Percentiles rank a stretch among this genome's conserved stretches.
phyloP scores from a whole-genome alignment of 75 land plant species.

The Chamaecyparis obtusa region DNA sequence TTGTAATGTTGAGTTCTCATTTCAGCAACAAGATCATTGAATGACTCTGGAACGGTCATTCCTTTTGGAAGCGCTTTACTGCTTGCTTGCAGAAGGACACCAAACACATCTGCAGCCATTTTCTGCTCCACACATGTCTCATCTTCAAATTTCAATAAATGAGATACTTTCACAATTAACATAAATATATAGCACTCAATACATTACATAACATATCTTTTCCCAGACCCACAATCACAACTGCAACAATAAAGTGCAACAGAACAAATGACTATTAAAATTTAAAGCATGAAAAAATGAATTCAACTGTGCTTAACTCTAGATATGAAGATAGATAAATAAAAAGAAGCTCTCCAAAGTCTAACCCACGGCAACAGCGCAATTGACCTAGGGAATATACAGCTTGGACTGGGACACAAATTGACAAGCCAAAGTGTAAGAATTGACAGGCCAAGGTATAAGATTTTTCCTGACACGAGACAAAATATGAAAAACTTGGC shows the following conservation, averaged over 20 bases:
- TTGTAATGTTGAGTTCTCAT: slow-evolving; percentile 48
- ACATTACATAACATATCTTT: background rate
- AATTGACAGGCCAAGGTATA: background rate
- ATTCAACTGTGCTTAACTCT: slow-evolving; percentile 33
- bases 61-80: slow-evolving; percentile 21
- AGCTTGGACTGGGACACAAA: background rate
- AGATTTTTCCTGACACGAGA: background rate
- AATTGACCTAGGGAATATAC: background rate
- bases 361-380: background rate
- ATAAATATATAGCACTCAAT: background rate
- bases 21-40: slow-evolving; percentile 71
- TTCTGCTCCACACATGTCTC: slow-evolving; percentile 37
- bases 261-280: background rate
- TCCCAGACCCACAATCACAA: background rate
- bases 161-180: background rate
- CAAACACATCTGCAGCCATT: slow-evolving; percentile 51
- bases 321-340: background rate
- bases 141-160: slow-evolving; percentile 2
- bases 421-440: background rate
- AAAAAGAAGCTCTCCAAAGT: background rate
- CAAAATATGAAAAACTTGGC: background rate
- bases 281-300: background rate
- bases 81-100: slow-evolving; percentile 43
- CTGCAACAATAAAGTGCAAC: background rate
- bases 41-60: slow-evolving; percentile 49